phyloP scores from a whole-genome alignment of 2,329 filamentous ascomycete genomes.

The Claviceps capensis region DNA sequence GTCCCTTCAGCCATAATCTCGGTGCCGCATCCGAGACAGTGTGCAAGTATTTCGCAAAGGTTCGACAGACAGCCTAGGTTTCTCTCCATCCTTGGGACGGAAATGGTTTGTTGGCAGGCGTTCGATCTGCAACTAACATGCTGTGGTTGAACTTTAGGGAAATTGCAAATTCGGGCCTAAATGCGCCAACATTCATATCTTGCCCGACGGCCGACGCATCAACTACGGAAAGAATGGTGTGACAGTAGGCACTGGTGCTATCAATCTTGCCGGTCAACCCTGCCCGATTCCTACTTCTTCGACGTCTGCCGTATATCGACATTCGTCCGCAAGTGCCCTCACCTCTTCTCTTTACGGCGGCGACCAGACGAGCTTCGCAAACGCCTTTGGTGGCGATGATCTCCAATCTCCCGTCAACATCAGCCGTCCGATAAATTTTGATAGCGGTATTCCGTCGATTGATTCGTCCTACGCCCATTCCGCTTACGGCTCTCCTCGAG shows the following conservation, averaged over 20 bases:
- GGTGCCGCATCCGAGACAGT: conserved; percentile 73
- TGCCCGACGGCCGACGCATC: conserved; percentile 83
- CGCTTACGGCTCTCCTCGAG: conserved; percentile 71
- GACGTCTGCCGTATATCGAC: conserved; percentile 31
- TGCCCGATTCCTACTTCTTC: conserved; percentile 29
- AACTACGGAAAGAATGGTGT: conserved; percentile 63
- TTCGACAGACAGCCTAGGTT: conserved; percentile 25
- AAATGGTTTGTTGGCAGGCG: no score
- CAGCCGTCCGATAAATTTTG: conserved; percentile 36
- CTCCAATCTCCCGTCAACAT: conserved; percentile 23
- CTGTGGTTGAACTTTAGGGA: conserved; percentile 40
- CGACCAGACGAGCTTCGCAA: conserved; percentile 24
- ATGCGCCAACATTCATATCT: conserved; percentile 90
- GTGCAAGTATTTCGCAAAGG: conserved; percentile 99
- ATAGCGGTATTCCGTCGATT: conserved; percentile 42
- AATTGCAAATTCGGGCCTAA: conserved; percentile 99
- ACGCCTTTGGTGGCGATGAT: conserved; percentile 28
- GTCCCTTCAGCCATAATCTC: conserved; percentile 90
- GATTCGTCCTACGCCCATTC: conserved; percentile 47
- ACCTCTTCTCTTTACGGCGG: conserved; percentile 40
- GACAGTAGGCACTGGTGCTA: conserved; percentile 43
- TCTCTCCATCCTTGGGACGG: no score
- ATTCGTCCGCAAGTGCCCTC: conserved; percentile 54
- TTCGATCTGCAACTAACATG: neutral
- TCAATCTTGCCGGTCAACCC: conserved; percentile 54